A percentile compares a stretch with the other conserved stretches of the same genome.
These are phyloP conservation scores for Suhomyces coccinellae DNA, from an alignment of 1,139 yeast species.

Conservation along the genomic window DNA sequence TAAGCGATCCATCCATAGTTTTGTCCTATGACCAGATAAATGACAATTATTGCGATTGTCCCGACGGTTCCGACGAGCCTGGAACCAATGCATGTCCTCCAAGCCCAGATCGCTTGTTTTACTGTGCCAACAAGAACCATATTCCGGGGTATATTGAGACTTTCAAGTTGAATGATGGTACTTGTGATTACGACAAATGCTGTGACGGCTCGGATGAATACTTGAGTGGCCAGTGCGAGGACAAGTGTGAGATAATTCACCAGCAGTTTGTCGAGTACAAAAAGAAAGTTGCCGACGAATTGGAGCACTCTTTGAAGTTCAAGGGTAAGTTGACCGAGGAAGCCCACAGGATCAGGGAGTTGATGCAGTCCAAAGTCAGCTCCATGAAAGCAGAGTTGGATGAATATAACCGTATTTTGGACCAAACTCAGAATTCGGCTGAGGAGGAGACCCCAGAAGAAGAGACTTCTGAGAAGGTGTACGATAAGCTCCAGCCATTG, in stretches of 20 bases:
- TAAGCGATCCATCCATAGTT: conserved; percentile 61
- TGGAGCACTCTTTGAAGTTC: conserved; percentile 24
- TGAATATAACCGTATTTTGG: conserved; percentile 26
- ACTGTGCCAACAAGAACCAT: conserved; percentile 78
- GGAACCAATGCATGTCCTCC: conserved; percentile 82
- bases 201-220: conserved; percentile 95
- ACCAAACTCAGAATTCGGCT: conserved; percentile 7
- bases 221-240: conserved; percentile 48
- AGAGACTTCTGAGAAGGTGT: conserved; percentile 15
- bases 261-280: conserved; percentile 30
- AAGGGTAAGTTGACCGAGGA: conserved; percentile 19
- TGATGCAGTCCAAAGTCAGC: conserved; percentile 25
- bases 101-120: conserved; percentile 50
- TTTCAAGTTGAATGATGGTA: conserved; percentile 79
- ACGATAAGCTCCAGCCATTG: conserved; percentile 21
- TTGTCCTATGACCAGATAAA: conserved; percentile 66
- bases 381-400: conserved; percentile 28
- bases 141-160: conserved; percentile 56
- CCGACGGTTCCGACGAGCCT: conserved; percentile 97
- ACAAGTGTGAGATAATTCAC: conserved; percentile 54
- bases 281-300: conserved; percentile 15
- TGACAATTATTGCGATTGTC: conserved; percentile 93
- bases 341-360: conserved; percentile 10
- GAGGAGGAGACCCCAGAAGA: conserved; percentile 16
- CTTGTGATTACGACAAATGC: conserved; percentile 85